Percentiles rank a stretch among this genome's conserved stretches.
Evolutionary conservation across 2,329 filamentous ascomycete genomes (phyloP).

Genomic region (Aspergillus tamarii): DNA sequence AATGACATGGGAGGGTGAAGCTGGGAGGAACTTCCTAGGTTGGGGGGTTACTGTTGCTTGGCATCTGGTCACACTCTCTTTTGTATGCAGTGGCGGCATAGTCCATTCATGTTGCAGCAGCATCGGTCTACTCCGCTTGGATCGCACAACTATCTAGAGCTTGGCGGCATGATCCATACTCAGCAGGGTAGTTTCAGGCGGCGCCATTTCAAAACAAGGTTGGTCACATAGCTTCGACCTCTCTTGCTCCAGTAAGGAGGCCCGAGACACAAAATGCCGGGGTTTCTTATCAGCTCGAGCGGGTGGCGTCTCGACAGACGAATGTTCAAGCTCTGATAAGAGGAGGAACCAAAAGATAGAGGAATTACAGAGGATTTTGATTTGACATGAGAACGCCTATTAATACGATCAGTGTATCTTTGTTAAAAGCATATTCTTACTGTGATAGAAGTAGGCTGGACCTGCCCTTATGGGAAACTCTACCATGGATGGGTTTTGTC

Average conservation of each 20-base stretch:
- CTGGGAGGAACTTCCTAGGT: not conserved
- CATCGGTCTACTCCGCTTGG: not conserved
- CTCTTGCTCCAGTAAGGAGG: not conserved
- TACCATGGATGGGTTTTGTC: too few relatives aligned
- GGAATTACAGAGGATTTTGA: not conserved
- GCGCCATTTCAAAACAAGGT: constrained; percentile 8
- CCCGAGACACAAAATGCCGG: constrained; percentile 1
- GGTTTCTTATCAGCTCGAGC: not conserved
- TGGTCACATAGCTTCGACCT: not conserved
- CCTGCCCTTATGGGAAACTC: constrained; percentile 26
- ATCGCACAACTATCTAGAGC: constrained; percentile 5
- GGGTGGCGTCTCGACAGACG: constrained; percentile 3
- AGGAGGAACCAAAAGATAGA: not conserved
- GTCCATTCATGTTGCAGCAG: constrained; percentile 14
- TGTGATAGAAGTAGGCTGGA: constrained; percentile 20
- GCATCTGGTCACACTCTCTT: not conserved
- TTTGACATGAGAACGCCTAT: constrained; percentile 1
- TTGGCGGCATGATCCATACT: constrained; percentile 26
- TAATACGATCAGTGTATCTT: not conserved
- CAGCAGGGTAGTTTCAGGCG: constrained; percentile 32
- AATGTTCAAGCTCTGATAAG: not conserved
- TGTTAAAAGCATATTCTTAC: too few relatives aligned
- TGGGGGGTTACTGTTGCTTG: not conserved
- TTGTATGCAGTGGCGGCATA: not conserved
- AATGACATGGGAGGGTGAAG: not conserved